Base-by-base conservation (phyloP, 148 eudicot genomes). In the Beta vulgaris region DNA sequence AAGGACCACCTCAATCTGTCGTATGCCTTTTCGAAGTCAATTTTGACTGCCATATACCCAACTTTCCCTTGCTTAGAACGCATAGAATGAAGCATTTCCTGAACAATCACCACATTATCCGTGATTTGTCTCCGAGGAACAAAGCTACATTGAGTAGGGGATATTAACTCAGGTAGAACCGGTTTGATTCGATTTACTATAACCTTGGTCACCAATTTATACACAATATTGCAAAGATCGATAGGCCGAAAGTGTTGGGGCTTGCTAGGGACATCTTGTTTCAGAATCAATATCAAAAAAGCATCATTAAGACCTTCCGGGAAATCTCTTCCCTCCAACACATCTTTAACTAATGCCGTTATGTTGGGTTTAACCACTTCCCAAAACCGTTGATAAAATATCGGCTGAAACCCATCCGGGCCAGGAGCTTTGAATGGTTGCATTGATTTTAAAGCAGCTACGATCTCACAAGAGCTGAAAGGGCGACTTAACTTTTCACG, bases 381-480 rank as follows among this genome's bases (percentile, higher is more conserved):
- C 69, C 69, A 65, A 2, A 19, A 44, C 1, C 46, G 19, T 37
- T 65, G 69, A 26, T 37, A 65, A 13, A 65, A 36, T 3, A 65
- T 1, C 3, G 69, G 46, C 11, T 65, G 69, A 26, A 65, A 37
- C 69, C 69, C 69, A 37, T 65, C 69, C 15, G 48, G 69, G 2
- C 46, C 69, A 3, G 69, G 69, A 3, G 48, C 69, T 1, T 39
- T 65, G 15, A 7, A 40, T 7, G 70, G 70, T 4, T 44, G 8
- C 70, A 66, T 66, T 7, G 39, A 31, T 4, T 23, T n/a, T 2
- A 66, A 18, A 7, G 49, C 70, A 39, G 29, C 4, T n/a, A 37
- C 11, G 0, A 66, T 16, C 2, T 66, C 49, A n/a, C 29, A 1
- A 0, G 1, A n/a, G n/a, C n/a, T n/a, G n/a, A n/a, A n/a, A n/a